Evolutionary conservation across 1,139 yeast genomes (phyloP).

Genomic region (Kodamaea sp.): DNA sequence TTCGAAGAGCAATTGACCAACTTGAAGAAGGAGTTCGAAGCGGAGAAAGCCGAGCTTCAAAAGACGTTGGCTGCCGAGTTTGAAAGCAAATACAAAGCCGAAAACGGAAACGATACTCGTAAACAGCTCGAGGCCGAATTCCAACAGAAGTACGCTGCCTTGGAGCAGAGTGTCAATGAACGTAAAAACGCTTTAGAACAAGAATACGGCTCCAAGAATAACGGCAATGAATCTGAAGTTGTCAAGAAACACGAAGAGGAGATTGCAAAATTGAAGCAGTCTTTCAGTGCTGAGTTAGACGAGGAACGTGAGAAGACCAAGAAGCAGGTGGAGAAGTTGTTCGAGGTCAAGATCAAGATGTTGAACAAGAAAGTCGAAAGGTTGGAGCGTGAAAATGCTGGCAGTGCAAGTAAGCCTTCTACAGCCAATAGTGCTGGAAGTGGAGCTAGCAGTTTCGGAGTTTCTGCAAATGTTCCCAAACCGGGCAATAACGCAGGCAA

Average conservation of each 20-base stretch:
- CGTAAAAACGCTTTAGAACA: conserved; percentile 22
- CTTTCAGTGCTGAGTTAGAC: conserved; percentile 31
- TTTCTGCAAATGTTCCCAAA: neutral
- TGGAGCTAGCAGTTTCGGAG: neutral
- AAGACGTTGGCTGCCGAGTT: conserved; percentile 14
- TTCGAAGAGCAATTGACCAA: conserved; percentile 12
- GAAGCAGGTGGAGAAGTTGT: conserved; percentile 40
- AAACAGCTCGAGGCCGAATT: conserved; percentile 17
- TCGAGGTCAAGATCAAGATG: conserved; percentile 44
- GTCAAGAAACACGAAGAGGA: conserved; percentile 22
- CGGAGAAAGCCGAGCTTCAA: conserved; percentile 18
- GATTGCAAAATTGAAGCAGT: conserved; percentile 27
- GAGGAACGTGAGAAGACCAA: conserved; percentile 32
- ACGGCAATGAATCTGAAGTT: conserved; percentile 8
- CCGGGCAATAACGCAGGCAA: conserved; percentile 1
- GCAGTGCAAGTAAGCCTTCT: neutral
- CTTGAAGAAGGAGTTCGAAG: conserved; percentile 18
- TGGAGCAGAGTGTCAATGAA: conserved; percentile 21
- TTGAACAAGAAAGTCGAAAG: conserved; percentile 45
- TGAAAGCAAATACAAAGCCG: conserved; percentile 11
- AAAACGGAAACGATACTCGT: conserved; percentile 4
- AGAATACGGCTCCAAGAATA: conserved; percentile 16
- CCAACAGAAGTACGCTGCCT: conserved; percentile 18
- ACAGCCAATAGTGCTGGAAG: neutral
- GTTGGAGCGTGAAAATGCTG: conserved; percentile 23